phyloP scores from a whole-genome alignment of 768 basidiomycete genomes.

The Chlorophyllum brunneum region DNA sequence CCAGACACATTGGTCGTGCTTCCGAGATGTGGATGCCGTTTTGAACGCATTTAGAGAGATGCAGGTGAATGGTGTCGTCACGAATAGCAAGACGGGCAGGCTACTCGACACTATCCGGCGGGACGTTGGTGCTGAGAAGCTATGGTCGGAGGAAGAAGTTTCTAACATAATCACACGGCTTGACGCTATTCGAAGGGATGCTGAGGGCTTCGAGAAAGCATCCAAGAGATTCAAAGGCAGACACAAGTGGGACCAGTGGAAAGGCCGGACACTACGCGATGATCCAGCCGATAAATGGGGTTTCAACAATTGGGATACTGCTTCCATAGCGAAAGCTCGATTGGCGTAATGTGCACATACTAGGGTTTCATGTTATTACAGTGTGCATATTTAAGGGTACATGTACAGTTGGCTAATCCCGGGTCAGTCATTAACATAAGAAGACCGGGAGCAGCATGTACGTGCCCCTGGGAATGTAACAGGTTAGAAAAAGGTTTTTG shows the following conservation, averaged over 20 bases:
- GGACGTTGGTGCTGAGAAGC: constrained; percentile 53
- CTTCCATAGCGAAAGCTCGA: constrained; percentile 7
- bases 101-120: constrained; percentile 61
- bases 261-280: constrained; percentile 27
- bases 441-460: neutral
- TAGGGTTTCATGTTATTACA: neutral
- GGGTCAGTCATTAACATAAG: neutral
- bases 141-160: constrained; percentile 50
- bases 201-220: constrained; percentile 1
- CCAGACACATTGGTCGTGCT: constrained; percentile 77
- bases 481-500: neutral
- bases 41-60: constrained; percentile 76
- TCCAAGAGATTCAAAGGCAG: constrained; percentile 4
- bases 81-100: constrained; percentile 55
- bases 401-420: constrained; percentile 1
- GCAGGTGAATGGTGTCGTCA: constrained; percentile 70
- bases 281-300: constrained; percentile 37
- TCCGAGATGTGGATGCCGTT: constrained; percentile 79
- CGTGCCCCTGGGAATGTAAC: neutral
- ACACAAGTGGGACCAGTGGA: constrained; percentile 45
- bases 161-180: constrained; percentile 21
- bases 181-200: constrained; percentile 6
- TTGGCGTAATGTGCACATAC: neutral
- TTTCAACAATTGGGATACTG: constrained; percentile 32
- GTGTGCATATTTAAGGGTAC: no score